These are phyloP conservation scores for Phytophthora macrochlamydospora DNA, from an alignment of 352 stramenopile species.

Conservation along the genomic window DNA sequence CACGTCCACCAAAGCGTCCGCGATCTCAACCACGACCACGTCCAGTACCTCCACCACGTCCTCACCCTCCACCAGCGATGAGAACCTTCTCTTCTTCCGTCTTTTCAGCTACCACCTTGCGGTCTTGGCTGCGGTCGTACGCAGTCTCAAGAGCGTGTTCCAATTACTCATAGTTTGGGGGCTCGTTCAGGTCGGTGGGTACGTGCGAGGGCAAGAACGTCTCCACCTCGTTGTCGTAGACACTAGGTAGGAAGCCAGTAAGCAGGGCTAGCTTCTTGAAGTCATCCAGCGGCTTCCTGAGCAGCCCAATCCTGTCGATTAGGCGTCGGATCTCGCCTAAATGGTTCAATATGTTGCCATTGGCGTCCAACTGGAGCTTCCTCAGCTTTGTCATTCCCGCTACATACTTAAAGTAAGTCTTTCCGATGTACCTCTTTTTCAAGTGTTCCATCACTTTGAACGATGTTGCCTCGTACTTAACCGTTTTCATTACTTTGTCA, in stretches of 20 bases:
- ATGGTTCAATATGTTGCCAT: too few relatives aligned
- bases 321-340: neutral
- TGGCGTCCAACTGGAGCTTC: too few relatives aligned
- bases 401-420: too few relatives aligned
- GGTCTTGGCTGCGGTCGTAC: conserved; percentile 4
- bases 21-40: too few relatives aligned
- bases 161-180: conserved; percentile 10
- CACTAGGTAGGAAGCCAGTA: neutral
- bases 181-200: neutral
- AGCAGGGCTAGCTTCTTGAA: conserved; percentile 6
- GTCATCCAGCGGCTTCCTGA: conserved; percentile 5
- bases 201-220: conserved; percentile 5
- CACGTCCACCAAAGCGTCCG: conserved; percentile 2
- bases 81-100: conserved; percentile 10
- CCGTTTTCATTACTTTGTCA: too few relatives aligned
- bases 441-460: too few relatives aligned
- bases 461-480: too few relatives aligned
- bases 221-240: conserved; percentile 14
- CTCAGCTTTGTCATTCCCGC: too few relatives aligned
- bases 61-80: conserved; percentile 1
- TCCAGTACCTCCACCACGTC: neutral
- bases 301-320: conserved; percentile 7
- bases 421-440: too few relatives aligned
- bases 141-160: conserved; percentile 9
- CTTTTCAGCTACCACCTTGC: neutral